Base-by-base conservation (phyloP, 129 eudicot genomes). In the Heracleum sosnowskyi region DNA sequence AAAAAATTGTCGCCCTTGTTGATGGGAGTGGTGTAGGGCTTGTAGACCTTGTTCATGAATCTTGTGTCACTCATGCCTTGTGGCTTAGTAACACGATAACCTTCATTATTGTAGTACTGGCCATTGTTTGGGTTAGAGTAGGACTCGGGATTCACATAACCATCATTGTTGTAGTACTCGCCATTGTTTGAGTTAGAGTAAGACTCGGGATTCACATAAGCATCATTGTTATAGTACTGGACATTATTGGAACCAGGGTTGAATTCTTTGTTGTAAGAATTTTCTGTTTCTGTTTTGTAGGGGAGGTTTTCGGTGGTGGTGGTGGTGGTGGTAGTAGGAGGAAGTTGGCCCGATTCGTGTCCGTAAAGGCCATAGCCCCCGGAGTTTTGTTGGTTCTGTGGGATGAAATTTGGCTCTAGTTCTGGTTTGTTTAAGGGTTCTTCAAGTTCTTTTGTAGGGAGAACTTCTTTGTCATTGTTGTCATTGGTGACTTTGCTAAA, bases 351-450 rank as follows among this genome's bases (percentile, higher is more conserved):
- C 44, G 95, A 76, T 66, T 86, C 90, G 39, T 91, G 97, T 68
- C 91, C 93, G 76, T 83, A 93, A 17, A 93, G 93, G 83, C 98
- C 98, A 78, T 93, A 93, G 74, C 83, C 68, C 33, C 33, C 86
- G 41, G 71, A 77, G 41, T 60, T 45, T 35, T 87, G 86, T 62
- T 86, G 82, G 73, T 84, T 63, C 49, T 90, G 86, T 49, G 93
- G 92, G 81, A 86, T 69, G 88, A 90, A 84, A 22, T 77, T 81
- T 26, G 90, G 96, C 39, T 92, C 87, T 76, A 88, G 81, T 24
- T 84, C 79, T 77, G 84, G 81, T 28, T 82, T 74, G 76, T 84
- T 81, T 34, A 84, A 49, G 40, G 89, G 78, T 20, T 34, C n/a
- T 29, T 45, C 39, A 51, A 76, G 76, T 28, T 78, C 77, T 76